These are phyloP conservation scores for Triticum turgidum DNA, from an alignment of 176 grass and related monocot species.

Conservation along the genomic window DNA sequence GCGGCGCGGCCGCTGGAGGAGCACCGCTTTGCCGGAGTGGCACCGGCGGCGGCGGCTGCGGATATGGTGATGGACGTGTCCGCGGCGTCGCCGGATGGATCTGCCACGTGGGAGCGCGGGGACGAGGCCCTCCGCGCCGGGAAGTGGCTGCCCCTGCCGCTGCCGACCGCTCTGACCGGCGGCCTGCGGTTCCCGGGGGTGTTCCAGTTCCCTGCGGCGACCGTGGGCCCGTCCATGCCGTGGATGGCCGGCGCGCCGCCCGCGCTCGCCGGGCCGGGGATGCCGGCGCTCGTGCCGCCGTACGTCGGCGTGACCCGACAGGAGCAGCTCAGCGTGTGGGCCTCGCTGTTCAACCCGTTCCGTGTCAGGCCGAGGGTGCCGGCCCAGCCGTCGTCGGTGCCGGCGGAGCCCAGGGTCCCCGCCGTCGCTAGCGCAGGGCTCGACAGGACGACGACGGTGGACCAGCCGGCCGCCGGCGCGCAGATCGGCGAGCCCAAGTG, in stretches of 20 bases:
- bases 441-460: slow-evolving; percentile 28
- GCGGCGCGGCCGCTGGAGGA: slow-evolving; percentile 10
- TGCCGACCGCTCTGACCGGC: slow-evolving; percentile 10
- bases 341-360: slow-evolving; percentile 56
- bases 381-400: background rate
- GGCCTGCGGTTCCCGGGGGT: slow-evolving; percentile 35
- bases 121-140: background rate
- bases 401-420: background rate
- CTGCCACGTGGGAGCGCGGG: background rate
- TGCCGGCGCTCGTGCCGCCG: slow-evolving; percentile 38
- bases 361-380: slow-evolving; percentile 34
- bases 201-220: background rate
- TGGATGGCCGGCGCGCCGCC: slow-evolving; percentile 31
- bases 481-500: slow-evolving; percentile 37
- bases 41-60: background rate
- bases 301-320: slow-evolving; percentile 44
- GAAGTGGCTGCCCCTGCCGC: slow-evolving; percentile 46
- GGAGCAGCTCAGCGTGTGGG: slow-evolving; percentile 56
- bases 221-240: slow-evolving; percentile 17
- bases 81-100: slow-evolving; percentile 20
- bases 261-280: background rate
- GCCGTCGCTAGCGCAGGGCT: slow-evolving; percentile 22
- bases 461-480: slow-evolving; percentile 17
- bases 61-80: background rate
- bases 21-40: background rate